Conservation (phyloP, 2,329 filamentous ascomycete genomes). For the Didymella keratinophila region DNA sequence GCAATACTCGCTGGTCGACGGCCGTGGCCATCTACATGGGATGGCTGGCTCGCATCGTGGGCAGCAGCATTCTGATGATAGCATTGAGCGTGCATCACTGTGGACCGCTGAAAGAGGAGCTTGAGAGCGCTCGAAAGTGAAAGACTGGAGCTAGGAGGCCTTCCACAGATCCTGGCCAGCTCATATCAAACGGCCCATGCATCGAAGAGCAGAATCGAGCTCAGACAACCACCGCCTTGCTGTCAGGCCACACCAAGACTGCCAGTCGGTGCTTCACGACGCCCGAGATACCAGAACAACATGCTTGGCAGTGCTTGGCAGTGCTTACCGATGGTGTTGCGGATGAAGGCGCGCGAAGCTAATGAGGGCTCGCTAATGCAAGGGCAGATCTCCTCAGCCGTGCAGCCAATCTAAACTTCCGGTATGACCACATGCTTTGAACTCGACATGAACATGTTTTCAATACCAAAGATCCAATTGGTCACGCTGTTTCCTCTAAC, state of each 20-base stretch:
- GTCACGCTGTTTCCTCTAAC: neutral
- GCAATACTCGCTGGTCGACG: neutral
- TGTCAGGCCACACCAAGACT: neutral
- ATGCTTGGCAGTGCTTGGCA: conserved; percentile 10
- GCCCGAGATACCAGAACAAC: neutral
- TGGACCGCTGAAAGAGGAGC: neutral
- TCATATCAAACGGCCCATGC: neutral
- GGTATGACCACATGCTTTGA: conserved; percentile 12
- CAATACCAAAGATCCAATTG: conserved; percentile 3
- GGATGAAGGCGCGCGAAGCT: neutral
- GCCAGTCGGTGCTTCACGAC: neutral
- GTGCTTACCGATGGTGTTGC: conserved; percentile 1
- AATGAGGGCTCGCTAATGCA: conserved; percentile 6
- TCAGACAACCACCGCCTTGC: neutral
- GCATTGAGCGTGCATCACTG: neutral
- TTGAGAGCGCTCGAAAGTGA: neutral
- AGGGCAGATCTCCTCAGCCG: conserved; percentile 4
- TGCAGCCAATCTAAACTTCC: conserved; percentile 10
- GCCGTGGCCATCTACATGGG: neutral
- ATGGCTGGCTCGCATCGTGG: neutral
- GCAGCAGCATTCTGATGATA: neutral
- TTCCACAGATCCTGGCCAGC: neutral
- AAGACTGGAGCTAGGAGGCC: neutral
- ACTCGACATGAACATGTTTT: conserved; percentile 6
- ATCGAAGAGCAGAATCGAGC: neutral